Percentiles rank a stretch among this genome's conserved stretches.
These are phyloP conservation scores for Arxiozyma bovina DNA, from an alignment of 1,139 yeast species.

Conservation along the genomic window DNA sequence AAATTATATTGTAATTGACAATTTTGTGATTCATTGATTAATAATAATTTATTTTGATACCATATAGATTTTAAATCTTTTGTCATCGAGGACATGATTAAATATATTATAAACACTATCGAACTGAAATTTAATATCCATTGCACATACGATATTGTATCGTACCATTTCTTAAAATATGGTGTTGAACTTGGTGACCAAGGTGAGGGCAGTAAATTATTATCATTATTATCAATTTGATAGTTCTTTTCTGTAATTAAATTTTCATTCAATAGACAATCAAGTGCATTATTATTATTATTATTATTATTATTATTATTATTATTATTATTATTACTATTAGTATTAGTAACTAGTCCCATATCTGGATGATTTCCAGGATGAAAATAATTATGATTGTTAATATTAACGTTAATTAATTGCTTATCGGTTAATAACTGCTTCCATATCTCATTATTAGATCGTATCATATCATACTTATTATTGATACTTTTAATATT, in stretches of 20 bases:
- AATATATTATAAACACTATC: slow-evolving; percentile 45
- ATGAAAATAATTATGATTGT: slow-evolving; percentile 23
- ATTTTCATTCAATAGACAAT: slow-evolving; percentile 5
- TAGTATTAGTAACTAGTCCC: neutral
- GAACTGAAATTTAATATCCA: slow-evolving; percentile 55
- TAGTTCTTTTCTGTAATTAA: neutral
- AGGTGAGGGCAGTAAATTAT: slow-evolving; percentile 21
- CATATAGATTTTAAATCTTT: slow-evolving; percentile 65
- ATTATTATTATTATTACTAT: slow-evolving; percentile 1
- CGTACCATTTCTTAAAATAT: slow-evolving; percentile 49
- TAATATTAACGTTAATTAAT: slow-evolving; percentile 25
- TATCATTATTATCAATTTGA: neutral
- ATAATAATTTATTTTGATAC: slow-evolving; percentile 55
- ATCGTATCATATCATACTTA: neutral
- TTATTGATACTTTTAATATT: too few relatives aligned
- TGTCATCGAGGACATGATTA: slow-evolving; percentile 51
- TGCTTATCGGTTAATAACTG: slow-evolving; percentile 7
- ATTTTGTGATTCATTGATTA: slow-evolving; percentile 51
- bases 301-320: slow-evolving; percentile 1
- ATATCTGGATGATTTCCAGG: neutral
- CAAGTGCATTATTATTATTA: neutral
- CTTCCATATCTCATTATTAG: neutral
- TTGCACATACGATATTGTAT: slow-evolving; percentile 65
- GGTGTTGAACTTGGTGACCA: slow-evolving; percentile 29
- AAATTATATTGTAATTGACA: slow-evolving; percentile 65